Percentiles rank a stretch among this genome's conserved stretches.
phyloP scores from a whole-genome alignment of 352 stramenopile genomes.

The Pythium periplocum region DNA sequence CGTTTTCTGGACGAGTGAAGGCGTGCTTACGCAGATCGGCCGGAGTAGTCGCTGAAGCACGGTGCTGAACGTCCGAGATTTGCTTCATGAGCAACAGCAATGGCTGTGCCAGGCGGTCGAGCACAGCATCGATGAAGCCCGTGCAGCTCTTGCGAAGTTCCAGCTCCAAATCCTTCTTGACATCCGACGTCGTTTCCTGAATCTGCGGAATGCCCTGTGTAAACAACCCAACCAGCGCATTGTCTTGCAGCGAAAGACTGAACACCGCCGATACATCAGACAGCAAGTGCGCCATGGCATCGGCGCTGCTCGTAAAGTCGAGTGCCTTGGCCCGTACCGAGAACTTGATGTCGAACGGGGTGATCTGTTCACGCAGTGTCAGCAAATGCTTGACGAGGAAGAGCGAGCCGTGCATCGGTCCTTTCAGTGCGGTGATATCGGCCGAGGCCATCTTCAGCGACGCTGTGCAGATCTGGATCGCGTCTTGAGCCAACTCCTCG shows the following conservation, averaged over 20 bases:
- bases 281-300: slow-evolving; percentile 70
- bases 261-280: slow-evolving; percentile 63
- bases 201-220: slow-evolving; percentile 71
- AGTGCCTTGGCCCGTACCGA: slow-evolving; percentile 62
- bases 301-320: slow-evolving; percentile 69
- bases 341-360: slow-evolving; percentile 82
- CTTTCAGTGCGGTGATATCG: slow-evolving; percentile 48
- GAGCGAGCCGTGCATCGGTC: slow-evolving; percentile 52
- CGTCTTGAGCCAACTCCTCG: slow-evolving; percentile 77
- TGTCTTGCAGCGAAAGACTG: slow-evolving; percentile 51
- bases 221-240: slow-evolving; percentile 54
- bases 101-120: slow-evolving; percentile 53
- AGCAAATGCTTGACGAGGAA: slow-evolving; percentile 83
- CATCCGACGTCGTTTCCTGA: slow-evolving; percentile 70
- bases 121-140: slow-evolving; percentile 66
- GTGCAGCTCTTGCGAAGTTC: slow-evolving; percentile 81
- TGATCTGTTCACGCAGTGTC: slow-evolving; percentile 80
- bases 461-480: slow-evolving; percentile 72
- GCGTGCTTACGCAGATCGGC: slow-evolving; percentile 21
- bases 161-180: slow-evolving; percentile 74
- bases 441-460: slow-evolving; percentile 74
- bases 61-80: slow-evolving; percentile 40
- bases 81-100: slow-evolving; percentile 63
- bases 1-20: slow-evolving; percentile 31
- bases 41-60: background rate